These are phyloP conservation scores for Ploettnerulaceae sp. DNA, from an alignment of 2,329 filamentous ascomycete genomes.

Conservation along the genomic window DNA sequence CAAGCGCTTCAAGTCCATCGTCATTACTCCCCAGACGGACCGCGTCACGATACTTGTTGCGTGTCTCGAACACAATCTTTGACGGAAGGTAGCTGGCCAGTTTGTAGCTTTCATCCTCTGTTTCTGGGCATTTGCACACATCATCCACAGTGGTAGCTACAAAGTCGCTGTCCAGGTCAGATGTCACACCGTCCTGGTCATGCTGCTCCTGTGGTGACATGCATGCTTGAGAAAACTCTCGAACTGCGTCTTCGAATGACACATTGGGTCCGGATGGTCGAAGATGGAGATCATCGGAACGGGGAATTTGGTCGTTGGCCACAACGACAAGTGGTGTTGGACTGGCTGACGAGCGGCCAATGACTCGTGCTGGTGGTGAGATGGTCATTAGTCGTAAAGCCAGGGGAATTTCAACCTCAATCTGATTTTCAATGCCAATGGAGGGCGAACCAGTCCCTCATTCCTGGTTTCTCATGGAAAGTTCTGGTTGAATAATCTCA, in stretches of 20 bases:
- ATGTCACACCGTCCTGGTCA: neutral
- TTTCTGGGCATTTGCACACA: neutral
- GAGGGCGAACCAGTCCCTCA: too few species aligned
- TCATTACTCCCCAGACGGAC: neutral
- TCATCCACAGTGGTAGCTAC: conserved; percentile 1
- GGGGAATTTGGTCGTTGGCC: neutral
- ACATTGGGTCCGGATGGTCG: neutral
- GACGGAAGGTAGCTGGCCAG: neutral
- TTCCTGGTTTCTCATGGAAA: too few species aligned
- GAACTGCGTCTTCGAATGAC: conserved; percentile 3
- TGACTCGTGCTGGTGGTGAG: neutral
- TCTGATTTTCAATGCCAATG: too few species aligned
- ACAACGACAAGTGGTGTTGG: neutral
- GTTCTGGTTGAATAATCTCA: too few species aligned
- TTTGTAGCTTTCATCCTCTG: neutral
- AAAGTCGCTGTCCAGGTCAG: conserved; percentile 3
- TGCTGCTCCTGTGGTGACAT: neutral
- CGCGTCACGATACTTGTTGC: conserved; percentile 4
- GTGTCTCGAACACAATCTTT: conserved; percentile 3
- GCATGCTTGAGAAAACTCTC: conserved; percentile 4
- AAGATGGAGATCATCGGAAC: neutral
- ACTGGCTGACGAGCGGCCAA: neutral
- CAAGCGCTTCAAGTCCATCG: conserved; percentile 1
- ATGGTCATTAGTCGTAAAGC: neutral
- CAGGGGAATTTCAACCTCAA: neutral